Evolutionary conservation across 768 basidiomycete genomes (phyloP), one percentile per base, ranked within the genome.

Genomic region (Termitomyces sp.): DNA sequence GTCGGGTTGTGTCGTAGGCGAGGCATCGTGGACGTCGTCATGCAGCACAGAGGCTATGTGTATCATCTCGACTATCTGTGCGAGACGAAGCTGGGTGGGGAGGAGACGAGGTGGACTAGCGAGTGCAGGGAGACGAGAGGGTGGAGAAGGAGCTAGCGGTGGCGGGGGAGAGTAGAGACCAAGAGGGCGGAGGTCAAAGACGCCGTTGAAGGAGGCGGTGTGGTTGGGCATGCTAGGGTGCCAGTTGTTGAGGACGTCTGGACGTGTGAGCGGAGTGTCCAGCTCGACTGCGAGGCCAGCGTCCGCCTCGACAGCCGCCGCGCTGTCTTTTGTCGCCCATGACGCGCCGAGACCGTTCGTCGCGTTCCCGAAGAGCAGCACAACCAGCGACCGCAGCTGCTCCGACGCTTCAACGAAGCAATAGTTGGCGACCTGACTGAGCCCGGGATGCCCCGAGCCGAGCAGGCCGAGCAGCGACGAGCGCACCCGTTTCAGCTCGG

Each of bases 1-100:
- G 26, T 81, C 77, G n/a, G 49, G 15, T 74, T 32, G 9, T 2
- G 30, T 10, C 30, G 30, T 32, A 2, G 9, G 30, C 9, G 30
- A 32, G 30, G 9, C 30, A 32, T 92, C 88, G 56, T 88, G 81
- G 51, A 98, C 93, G 63, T 89, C 88, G 75, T 98, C 92, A 68
- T 98, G 96, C 17, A 99, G 75, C 10, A 93, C 78, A 3, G 90
- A 94, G 24, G 97, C 95, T 58, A 98, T 88, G 67, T 98, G 93
- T 46, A 99, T 90, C 93, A 98, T 97, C 69, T 99, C 97, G 51
- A 93, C 86, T 43, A 99, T 95, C 65, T 96, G 93, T 4, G 95
- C 96, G 34, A 99, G 83, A 30, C 95, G 87, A 30, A 88, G 73
- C 70, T 99, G 97, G 1, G 93, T 87, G 15, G 96, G 93, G 6